phyloP scores from a whole-genome alignment of 2,329 filamentous ascomycete genomes.

The Colletotrichum kahawae region DNA sequence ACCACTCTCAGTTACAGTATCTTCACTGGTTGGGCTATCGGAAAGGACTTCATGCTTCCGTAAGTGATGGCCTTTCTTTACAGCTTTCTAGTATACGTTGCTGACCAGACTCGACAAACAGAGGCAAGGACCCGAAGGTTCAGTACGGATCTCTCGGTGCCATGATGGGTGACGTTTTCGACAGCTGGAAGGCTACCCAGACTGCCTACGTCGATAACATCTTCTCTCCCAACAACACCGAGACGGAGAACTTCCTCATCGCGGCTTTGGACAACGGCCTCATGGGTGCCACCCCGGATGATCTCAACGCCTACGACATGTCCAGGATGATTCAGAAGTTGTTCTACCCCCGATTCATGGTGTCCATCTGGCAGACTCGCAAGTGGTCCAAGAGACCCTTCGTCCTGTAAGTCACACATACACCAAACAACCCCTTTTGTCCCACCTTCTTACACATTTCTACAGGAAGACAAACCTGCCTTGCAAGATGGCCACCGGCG shows the following conservation, averaged over 20 bases:
- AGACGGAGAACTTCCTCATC: neutral
- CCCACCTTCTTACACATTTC: neutral
- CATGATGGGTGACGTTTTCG: neutral
- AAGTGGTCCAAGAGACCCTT: neutral
- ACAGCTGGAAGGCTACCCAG: neutral
- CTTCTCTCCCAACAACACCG: neutral
- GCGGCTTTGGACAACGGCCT: constrained; percentile 1
- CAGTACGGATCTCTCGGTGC: neutral
- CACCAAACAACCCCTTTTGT: neutral
- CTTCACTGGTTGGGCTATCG: constrained; percentile 2
- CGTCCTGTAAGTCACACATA: neutral
- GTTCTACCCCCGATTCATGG: neutral
- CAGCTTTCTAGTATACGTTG: neutral
- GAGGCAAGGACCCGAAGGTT: neutral
- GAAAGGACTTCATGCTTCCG: constrained; percentile 6
- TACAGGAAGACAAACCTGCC: neutral
- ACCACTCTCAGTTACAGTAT: neutral
- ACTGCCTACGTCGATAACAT: neutral
- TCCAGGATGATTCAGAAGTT: neutral
- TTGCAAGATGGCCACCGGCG: neutral
- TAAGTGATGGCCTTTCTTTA: neutral
- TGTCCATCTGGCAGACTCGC: neutral
- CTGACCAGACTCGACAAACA: neutral
- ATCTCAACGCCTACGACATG: neutral
- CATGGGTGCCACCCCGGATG: neutral